Evolutionary conservation across 208 protist species (phyloP).

Genomic region (Herpetomonas muscarum): DNA sequence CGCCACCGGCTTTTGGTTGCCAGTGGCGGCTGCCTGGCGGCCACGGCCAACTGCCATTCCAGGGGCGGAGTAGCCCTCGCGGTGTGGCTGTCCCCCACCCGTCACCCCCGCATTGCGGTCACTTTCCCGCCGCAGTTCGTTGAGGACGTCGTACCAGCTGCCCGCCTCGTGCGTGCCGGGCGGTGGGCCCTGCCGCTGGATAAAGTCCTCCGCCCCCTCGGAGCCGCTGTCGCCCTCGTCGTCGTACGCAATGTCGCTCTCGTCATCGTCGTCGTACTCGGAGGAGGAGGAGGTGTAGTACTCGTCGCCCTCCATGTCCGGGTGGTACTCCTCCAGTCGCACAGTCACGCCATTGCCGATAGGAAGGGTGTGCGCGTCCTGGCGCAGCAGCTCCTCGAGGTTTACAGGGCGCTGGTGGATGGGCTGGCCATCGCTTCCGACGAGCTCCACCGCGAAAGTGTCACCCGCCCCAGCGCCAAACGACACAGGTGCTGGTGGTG

Average conservation of each 20-base stretch:
- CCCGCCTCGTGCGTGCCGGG: conserved; percentile 21
- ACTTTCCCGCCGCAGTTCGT: conserved; percentile 49
- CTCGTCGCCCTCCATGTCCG: neutral
- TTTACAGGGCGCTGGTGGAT: conserved; percentile 55
- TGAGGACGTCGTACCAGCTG: conserved; percentile 62
- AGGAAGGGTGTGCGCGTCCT: conserved; percentile 37
- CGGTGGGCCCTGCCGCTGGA: conserved; percentile 7
- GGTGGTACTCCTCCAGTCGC: conserved; percentile 63
- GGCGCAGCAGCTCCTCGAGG: conserved; percentile 63
- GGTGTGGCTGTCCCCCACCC: conserved; percentile 7
- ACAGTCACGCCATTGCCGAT: conserved; percentile 61
- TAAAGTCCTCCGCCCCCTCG: neutral
- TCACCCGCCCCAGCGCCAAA: conserved; percentile 1
- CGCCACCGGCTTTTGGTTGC: conserved; percentile 5
- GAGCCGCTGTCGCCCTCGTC: conserved; percentile 6
- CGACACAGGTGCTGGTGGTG: neutral
- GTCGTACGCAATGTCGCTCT: conserved; percentile 14
- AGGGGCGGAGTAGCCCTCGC: neutral
- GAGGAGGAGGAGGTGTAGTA: conserved; percentile 1
- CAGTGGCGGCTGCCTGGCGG: too few relatives aligned
- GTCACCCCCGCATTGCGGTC: conserved; percentile 25
- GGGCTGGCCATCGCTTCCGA: conserved; percentile 41
- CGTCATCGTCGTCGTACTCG: conserved; percentile 37
- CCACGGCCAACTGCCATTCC: too few relatives aligned
- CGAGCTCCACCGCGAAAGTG: conserved; percentile 65